A percentile compares a stretch with the other conserved stretches of the same genome.
Evolutionary conservation across 2,329 filamentous ascomycete species (phyloP).

Genomic region (Colletotrichum simmondsii): DNA sequence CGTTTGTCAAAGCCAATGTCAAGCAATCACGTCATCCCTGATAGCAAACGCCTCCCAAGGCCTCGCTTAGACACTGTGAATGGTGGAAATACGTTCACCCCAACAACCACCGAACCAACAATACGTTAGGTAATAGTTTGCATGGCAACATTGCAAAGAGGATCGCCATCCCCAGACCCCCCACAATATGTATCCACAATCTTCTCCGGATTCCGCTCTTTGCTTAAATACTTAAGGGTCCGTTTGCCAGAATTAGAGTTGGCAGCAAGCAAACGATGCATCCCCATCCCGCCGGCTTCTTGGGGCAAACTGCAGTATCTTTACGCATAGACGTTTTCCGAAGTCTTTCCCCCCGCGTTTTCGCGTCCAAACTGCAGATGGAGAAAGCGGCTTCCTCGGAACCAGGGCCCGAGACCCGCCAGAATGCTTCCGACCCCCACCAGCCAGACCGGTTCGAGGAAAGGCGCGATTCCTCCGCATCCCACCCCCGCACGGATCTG

Average conservation of each 20-base stretch:
- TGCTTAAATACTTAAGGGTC: slow-evolving; percentile 8
- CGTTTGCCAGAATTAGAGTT: neutral
- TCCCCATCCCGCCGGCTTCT: neutral
- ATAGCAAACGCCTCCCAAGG: neutral
- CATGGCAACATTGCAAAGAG: neutral
- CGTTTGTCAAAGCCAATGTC: neutral
- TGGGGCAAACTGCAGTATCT: neutral
- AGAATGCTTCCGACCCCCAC: neutral
- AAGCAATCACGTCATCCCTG: neutral
- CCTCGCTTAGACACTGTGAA: neutral
- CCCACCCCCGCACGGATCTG: neutral
- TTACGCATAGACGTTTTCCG: neutral
- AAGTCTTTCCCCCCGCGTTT: neutral
- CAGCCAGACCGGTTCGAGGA: neutral
- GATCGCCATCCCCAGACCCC: slow-evolving; percentile 7
- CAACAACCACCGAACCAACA: slow-evolving; percentile 1
- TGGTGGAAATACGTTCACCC: slow-evolving; percentile 31
- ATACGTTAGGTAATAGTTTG: slow-evolving; percentile 28
- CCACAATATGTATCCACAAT: neutral
- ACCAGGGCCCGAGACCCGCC: neutral
- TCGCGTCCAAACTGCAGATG: neutral
- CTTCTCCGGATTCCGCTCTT: neutral
- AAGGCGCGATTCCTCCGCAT: neutral
- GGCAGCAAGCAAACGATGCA: neutral
- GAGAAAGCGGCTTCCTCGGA: neutral